phyloP scores from a whole-genome alignment of 345 rosid genomes.

The Sonneratia caseolaris region DNA sequence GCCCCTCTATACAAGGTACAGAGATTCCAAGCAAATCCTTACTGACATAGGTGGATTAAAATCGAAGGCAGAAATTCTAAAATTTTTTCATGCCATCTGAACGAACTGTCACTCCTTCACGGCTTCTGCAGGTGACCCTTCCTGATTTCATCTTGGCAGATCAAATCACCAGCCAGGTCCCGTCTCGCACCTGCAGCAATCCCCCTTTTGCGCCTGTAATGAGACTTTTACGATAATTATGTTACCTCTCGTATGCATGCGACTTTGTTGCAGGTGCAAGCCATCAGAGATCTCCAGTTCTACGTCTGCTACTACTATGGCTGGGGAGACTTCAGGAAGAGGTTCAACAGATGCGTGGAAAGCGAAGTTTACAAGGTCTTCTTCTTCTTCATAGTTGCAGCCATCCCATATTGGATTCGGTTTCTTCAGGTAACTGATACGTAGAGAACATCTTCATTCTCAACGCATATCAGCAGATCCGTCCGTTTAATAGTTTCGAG shows the following conservation, averaged over 20 bases:
- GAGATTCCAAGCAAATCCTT: background rate
- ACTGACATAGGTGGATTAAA: background rate
- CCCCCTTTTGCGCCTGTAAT: background rate
- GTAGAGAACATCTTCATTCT: background rate
- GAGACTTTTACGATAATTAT: background rate
- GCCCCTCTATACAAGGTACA: slow-evolving; percentile 11
- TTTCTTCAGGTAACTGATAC: slow-evolving; percentile 46
- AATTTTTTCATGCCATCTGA: background rate
- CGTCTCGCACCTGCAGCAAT: background rate
- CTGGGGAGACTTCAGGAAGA: slow-evolving; percentile 17
- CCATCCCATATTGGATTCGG: slow-evolving; percentile 68
- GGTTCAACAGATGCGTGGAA: slow-evolving; percentile 34
- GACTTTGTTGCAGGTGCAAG: slow-evolving; percentile 1
- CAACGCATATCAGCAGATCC: background rate
- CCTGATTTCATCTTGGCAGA: slow-evolving; percentile 82
- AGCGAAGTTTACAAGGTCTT: slow-evolving; percentile 35
- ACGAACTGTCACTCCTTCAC: background rate
- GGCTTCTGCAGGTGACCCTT: slow-evolving; percentile 40
- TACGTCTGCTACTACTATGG: slow-evolving; percentile 13
- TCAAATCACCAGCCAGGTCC: slow-evolving; percentile 78
- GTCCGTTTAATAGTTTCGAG: background rate
- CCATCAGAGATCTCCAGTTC: slow-evolving; percentile 11
- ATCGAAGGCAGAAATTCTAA: background rate
- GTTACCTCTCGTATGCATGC: background rate
- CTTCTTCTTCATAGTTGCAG: slow-evolving; percentile 39